Base-by-base conservation (phyloP, 495 filamentous ascomycete genomes). In the Talaromyces stipitatus region DNA sequence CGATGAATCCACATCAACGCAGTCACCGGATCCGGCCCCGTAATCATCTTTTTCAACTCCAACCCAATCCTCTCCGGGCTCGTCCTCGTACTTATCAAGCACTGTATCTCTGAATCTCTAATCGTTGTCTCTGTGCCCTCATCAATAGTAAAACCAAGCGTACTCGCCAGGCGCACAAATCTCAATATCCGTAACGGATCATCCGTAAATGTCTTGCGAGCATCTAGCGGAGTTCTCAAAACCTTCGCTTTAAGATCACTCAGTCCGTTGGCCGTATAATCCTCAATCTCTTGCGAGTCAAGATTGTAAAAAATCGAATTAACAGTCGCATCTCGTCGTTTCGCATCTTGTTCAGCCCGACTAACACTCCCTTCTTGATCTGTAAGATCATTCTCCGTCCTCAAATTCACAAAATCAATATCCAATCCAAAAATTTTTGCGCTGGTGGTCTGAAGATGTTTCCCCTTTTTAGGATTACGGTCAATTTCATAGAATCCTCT, bases 351-450 rank as follows among this genome's bases (percentile, higher is more conserved):
- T 51, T 51, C 24, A 18, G 45, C 45, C 45, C 9, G 45, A 48
- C 20, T 18, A 18, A 48, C 23, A 48, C 24, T 23, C 6, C 22
- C 36, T 41, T 2, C n/a, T 41, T 16, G 6, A 7, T 16, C 36
- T 41, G 36, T n/a, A 41, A 41, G 16, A 41, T 41, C 36, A 5
- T 41, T 41, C 11, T 41, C 36, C n/a, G n/a, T 47, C 22, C 48
- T 51, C 26, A 51, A 51, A 51, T 51, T 51, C 14, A 51, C 48
- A 30, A 51, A 51, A 30, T 51, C 48, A 51, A 51, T 30, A 48
- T 30, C 48, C 48, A 51, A 10, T 1, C 48, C 48, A 51, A 51
- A 51, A 30, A 51, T 51, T 6, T 30, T 27, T 12, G n/a, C 48
- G 6, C 48, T 51, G 12, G 48, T 30, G 2, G 48, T 51, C 14